These are phyloP conservation scores for Astrothelium macrocarpum DNA, from an alignment of 495 filamentous ascomycete species.

Conservation along the genomic window DNA sequence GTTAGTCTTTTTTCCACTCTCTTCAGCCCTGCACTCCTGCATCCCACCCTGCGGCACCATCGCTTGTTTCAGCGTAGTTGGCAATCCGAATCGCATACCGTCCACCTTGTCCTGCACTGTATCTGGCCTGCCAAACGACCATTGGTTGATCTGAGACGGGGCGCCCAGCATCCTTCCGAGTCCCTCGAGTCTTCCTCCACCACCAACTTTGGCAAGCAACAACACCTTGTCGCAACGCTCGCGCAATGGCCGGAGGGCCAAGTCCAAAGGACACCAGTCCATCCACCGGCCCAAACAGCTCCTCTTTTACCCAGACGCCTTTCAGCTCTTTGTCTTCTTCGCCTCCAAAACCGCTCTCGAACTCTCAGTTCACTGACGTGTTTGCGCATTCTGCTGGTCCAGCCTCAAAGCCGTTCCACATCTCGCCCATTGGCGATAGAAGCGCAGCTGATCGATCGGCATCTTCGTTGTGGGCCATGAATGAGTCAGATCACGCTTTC, in stretches of 20 bases:
- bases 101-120: background rate
- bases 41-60: background rate
- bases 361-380: slow-evolving; percentile 15
- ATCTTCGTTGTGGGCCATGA: slow-evolving; percentile 20
- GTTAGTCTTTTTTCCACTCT: background rate
- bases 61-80: background rate
- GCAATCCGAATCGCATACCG: background rate
- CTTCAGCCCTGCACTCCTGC: background rate
- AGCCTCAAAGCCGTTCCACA: background rate
- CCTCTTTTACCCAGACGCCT: slow-evolving; percentile 22
- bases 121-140: background rate
- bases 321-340: slow-evolving; percentile 26
- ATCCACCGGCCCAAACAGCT: slow-evolving; percentile 20
- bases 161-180: background rate
- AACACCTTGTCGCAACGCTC: background rate
- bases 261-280: slow-evolving; percentile 30
- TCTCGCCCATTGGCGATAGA: slow-evolving; percentile 18
- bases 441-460: slow-evolving; percentile 16
- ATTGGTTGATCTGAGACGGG: background rate
- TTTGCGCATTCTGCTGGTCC: slow-evolving; percentile 12
- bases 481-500: slow-evolving; percentile 15
- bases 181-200: background rate
- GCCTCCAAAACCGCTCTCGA: slow-evolving; percentile 22
- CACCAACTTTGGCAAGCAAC: slow-evolving; percentile 2
- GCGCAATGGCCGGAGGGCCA: slow-evolving; percentile 28